These are phyloP conservation scores for Syzygium grande DNA, from an alignment of 345 rosid species.

Conservation along the genomic window DNA sequence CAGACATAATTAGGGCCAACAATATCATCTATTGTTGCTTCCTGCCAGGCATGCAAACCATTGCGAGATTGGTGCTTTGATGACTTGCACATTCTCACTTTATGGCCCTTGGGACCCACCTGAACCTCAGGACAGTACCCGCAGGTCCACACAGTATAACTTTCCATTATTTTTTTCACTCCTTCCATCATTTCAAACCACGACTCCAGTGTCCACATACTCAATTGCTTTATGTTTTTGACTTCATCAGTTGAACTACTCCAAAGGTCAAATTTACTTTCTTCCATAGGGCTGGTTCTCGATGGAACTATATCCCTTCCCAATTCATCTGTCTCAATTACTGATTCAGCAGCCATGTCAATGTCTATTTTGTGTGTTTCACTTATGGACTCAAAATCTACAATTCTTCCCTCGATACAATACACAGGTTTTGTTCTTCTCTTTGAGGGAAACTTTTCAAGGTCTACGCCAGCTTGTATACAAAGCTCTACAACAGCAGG, in stretches of 20 bases:
- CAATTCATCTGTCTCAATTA: neutral
- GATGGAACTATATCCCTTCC: neutral
- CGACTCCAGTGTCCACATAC: constrained; percentile 40
- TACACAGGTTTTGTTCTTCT: constrained; percentile 79
- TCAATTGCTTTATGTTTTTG: constrained; percentile 27
- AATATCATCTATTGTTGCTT: constrained; percentile 68
- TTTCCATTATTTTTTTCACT: constrained; percentile 48
- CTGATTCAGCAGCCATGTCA: neutral
- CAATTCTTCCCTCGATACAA: constrained; percentile 79
- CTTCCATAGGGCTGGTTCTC: neutral
- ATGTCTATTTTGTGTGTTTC: constrained; percentile 7
- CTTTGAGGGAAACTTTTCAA: constrained; percentile 54
- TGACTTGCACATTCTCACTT: constrained; percentile 79
- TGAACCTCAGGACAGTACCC: constrained; percentile 85
- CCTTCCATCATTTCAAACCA: constrained; percentile 76
- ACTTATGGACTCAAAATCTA: constrained; percentile 52
- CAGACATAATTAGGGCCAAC: constrained; percentile 77
- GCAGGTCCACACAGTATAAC: constrained; percentile 66
- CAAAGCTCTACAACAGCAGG: constrained; percentile 83
- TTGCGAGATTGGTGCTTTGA: constrained; percentile 73
- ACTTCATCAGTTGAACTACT: neutral
- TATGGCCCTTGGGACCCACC: constrained; percentile 91
- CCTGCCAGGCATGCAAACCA: constrained; percentile 91
- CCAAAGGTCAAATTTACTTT: neutral
- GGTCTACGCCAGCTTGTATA: constrained; percentile 73